These are phyloP conservation scores for Pinus tabuliformis DNA, from an alignment of 75 land plant species.

Conservation along the genomic window DNA sequence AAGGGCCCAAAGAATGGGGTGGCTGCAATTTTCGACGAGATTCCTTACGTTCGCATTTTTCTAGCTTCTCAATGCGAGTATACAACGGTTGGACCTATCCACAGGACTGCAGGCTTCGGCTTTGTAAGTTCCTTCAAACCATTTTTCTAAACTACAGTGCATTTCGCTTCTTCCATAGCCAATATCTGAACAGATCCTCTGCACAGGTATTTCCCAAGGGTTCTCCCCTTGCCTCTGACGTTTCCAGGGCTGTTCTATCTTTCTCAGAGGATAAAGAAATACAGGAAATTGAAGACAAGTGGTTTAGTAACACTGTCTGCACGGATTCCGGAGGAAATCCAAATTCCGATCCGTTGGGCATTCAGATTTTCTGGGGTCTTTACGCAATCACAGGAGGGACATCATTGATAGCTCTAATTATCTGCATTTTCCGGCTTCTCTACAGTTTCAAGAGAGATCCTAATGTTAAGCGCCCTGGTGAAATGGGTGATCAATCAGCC, in stretches of 20 bases:
- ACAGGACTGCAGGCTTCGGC: too few species aligned
- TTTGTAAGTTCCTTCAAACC: too few species aligned
- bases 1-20: too few species aligned
- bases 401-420: conserved; percentile 4
- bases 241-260: conserved; percentile 38
- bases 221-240: conserved; percentile 39
- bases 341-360: conserved; percentile 8
- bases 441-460: not conserved
- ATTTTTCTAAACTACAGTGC: too few species aligned
- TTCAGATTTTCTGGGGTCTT: conserved; percentile 25
- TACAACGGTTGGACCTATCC: too few species aligned
- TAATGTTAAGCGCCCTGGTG: not conserved
- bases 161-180: too few species aligned
- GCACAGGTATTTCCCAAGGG: conserved; percentile 49
- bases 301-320: conserved; percentile 27
- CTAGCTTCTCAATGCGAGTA: too few species aligned
- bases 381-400: conserved; percentile 22
- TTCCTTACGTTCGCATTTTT: too few species aligned
- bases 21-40: too few species aligned
- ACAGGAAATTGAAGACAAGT: conserved; percentile 30
- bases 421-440: not conserved
- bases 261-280: conserved; percentile 39
- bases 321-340: not conserved
- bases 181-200: not conserved
- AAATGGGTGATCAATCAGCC: not conserved